Conservation (phyloP, 1,139 yeast genomes). For the Pichia inconspicua region DNA sequence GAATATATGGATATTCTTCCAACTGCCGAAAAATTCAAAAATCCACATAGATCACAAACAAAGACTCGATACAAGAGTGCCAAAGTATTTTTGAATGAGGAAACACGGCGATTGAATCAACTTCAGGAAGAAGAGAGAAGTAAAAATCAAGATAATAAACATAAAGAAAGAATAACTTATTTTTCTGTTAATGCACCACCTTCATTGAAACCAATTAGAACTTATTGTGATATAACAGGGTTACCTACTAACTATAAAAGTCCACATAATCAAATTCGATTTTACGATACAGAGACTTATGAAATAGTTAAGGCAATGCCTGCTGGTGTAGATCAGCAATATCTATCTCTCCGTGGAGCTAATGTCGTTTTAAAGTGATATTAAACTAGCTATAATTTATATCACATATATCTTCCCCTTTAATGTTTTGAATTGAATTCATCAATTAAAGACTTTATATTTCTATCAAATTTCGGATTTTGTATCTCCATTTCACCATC, state of each 20-base stretch:
- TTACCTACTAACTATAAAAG: conserved; percentile 69
- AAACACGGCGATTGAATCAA: conserved; percentile 50
- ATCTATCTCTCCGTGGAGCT: conserved; percentile 79
- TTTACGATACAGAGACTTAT: conserved; percentile 77
- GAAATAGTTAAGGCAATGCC: conserved; percentile 72
- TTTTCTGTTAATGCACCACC: conserved; percentile 79
- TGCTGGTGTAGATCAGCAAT: conserved; percentile 91
- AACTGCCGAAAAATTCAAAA: conserved; percentile 47
- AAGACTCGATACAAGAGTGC: conserved; percentile 66
- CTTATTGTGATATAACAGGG: conserved; percentile 93
- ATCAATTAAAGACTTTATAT: conserved; percentile 32
- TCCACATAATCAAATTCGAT: conserved; percentile 71
- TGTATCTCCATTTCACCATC: conserved; percentile 25
- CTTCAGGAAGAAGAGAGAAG: conserved; percentile 22
- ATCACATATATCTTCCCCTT: background rate
- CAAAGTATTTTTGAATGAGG: conserved; percentile 72
- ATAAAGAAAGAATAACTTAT: conserved; percentile 47
- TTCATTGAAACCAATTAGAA: conserved; percentile 68
- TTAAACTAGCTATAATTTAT: background rate
- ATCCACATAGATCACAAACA: conserved; percentile 42
- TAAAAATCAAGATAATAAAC: conserved; percentile 5
- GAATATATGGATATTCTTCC: conserved; percentile 37
- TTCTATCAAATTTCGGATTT: conserved; percentile 34
- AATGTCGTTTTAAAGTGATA: conserved; percentile 62
- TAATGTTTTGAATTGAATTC: conserved; percentile 27